These are phyloP conservation scores for Ogataea dorogensis DNA, from an alignment of 805 yeast genomes.

Conservation along the genomic window DNA sequence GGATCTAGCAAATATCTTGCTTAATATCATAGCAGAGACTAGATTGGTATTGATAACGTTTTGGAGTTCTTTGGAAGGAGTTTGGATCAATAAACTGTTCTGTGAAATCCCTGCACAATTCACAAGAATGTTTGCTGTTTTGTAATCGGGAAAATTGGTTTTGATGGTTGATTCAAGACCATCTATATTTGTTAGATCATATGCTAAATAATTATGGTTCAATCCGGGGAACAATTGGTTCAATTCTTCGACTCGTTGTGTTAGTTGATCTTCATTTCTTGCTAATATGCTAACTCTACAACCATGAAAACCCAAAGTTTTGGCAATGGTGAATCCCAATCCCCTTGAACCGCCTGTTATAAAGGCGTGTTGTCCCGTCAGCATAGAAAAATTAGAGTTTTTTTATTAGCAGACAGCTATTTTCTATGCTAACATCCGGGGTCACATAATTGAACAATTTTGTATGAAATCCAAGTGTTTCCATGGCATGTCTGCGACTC, in stretches of 20 bases:
- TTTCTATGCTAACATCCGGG: slow-evolving; percentile 62
- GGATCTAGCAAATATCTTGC: slow-evolving; percentile 49
- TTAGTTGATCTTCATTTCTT: slow-evolving; percentile 40
- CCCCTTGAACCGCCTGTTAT: slow-evolving; percentile 75
- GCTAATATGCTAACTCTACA: slow-evolving; percentile 52
- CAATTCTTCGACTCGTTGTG: slow-evolving; percentile 22
- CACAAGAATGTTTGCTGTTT: slow-evolving; percentile 45
- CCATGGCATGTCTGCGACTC: slow-evolving; percentile 56
- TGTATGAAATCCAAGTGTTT: slow-evolving; percentile 39
- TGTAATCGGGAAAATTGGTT: slow-evolving; percentile 29
- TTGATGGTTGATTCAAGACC: slow-evolving; percentile 15
- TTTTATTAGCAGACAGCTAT: slow-evolving; percentile 36
- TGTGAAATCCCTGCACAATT: slow-evolving; percentile 72
- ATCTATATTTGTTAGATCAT: slow-evolving; percentile 32
- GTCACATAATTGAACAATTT: slow-evolving; percentile 60
- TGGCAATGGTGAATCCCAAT: slow-evolving; percentile 58
- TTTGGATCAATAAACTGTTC: slow-evolving; percentile 45
- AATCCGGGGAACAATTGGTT: slow-evolving; percentile 20
- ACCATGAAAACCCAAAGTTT: slow-evolving; percentile 48
- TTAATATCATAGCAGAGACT: slow-evolving; percentile 56
- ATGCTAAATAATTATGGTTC: slow-evolving; percentile 34
- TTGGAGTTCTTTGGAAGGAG: slow-evolving; percentile 41
- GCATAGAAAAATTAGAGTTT: slow-evolving; percentile 6
- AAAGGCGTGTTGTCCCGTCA: slow-evolving; percentile 37
- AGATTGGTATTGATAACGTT: slow-evolving; percentile 55